Percentiles rank a stretch among this genome's conserved stretches.
Conservation (phyloP, 345 rosid genomes). For the Hirschfeldia incana region DNA sequence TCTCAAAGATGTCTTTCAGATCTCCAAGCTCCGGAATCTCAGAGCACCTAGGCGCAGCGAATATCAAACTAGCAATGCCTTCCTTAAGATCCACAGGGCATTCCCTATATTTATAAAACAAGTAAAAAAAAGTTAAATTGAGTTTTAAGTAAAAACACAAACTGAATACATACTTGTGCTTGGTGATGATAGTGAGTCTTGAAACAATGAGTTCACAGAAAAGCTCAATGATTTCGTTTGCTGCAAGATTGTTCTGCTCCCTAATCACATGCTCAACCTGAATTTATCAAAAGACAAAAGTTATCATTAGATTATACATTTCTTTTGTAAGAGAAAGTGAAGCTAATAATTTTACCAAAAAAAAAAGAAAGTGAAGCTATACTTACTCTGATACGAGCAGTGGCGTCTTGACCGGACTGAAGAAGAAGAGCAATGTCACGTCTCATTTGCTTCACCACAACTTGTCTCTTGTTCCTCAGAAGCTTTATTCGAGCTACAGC, state of each 20-base stretch:
- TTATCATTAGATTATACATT: neutral
- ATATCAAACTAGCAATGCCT: conserved; percentile 88
- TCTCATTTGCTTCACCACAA: conserved; percentile 86
- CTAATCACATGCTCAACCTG: conserved; percentile 94
- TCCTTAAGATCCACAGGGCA: conserved; percentile 92
- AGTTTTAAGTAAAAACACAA: neutral
- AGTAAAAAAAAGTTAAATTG: neutral
- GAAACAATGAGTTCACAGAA: conserved; percentile 86
- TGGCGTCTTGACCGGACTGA: conserved; percentile 86
- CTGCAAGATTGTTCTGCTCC: conserved; percentile 84
- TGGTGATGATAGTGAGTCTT: conserved; percentile 77
- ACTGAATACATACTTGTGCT: conserved; percentile 53
- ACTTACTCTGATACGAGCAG: conserved; percentile 97
- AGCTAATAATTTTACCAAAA: too few species aligned
- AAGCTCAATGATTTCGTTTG: conserved; percentile 89
- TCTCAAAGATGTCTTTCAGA: conserved; percentile 62
- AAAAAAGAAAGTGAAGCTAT: neutral
- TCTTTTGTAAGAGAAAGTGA: neutral
- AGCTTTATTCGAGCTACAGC: conserved; percentile 93
- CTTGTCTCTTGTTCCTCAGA: conserved; percentile 83
- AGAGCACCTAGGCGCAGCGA: conserved; percentile 90
- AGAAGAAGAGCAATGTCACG: conserved; percentile 89
- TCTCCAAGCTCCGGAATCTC: conserved; percentile 83
- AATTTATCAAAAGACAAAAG: neutral
- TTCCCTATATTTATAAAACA: conserved; percentile 48